Percentiles rank a stretch among this genome's conserved stretches.
Evolutionary conservation across 164 flowering plant genomes (phyloP).

Genomic region (Santalum album): DNA sequence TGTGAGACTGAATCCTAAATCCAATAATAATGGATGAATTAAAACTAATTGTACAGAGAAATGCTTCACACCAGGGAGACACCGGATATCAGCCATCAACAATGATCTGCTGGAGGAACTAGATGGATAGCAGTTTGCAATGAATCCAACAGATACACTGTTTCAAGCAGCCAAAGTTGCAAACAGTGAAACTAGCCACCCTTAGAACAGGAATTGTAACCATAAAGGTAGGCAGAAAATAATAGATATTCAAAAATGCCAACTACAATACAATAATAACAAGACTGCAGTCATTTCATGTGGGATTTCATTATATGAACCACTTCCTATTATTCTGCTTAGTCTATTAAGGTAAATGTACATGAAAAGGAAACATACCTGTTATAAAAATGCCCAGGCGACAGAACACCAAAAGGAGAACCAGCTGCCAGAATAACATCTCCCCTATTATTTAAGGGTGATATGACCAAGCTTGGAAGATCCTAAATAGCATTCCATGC

Average conservation of each 20-base stretch:
- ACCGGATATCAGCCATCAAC: conserved; percentile 88
- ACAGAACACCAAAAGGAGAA: conserved; percentile 91
- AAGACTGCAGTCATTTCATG: too few species aligned
- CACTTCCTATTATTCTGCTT: too few species aligned
- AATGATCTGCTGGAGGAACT: conserved; percentile 39
- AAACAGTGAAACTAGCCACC: neutral
- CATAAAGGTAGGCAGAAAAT: too few species aligned
- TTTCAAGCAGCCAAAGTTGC: conserved; percentile 20
- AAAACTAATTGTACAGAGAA: conserved; percentile 2
- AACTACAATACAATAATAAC: too few species aligned
- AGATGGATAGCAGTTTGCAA: conserved; percentile 69
- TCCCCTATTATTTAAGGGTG: conserved; percentile 45
- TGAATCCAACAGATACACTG: conserved; percentile 74
- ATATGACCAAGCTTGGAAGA: conserved; percentile 29
- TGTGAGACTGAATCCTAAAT: conserved; percentile 13
- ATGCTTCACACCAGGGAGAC: conserved; percentile 79
- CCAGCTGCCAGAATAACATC: conserved; percentile 73
- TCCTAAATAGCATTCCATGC: conserved; percentile 46
- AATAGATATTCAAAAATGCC: too few species aligned
- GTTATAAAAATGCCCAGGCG: conserved; percentile 91
- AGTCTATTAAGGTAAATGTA: neutral
- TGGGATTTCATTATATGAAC: too few species aligned
- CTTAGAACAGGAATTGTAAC: neutral
- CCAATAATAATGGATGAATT: conserved; percentile 2
- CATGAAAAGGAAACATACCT: conserved; percentile 38